Base-by-base conservation (phyloP, 1,139 yeast genomes). In the Kodamaea sp. region DNA sequence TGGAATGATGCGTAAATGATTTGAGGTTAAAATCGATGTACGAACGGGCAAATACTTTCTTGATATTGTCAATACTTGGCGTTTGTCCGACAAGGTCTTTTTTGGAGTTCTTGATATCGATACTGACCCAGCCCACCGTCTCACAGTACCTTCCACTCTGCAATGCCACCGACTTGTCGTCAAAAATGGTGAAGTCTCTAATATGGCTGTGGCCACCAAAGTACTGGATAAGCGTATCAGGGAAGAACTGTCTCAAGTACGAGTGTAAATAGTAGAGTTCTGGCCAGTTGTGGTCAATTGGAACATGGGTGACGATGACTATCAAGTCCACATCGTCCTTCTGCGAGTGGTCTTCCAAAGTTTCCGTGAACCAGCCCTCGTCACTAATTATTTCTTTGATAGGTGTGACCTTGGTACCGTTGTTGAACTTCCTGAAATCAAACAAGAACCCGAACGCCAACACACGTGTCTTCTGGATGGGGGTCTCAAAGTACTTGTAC, bases 191-290 rank as follows among this genome's bases (percentile, higher is more conserved):
- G 56, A 83, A 90, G 59, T 92, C 97, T 43, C 98, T 70, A 24
- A 92, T 80, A 57, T 92, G 98, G 26, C 95, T 81, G 59, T 92
- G 98, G 1, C 97, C 98, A 1, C 97, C 97, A 57, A 92, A 82
- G 53, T 85, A 85, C 52, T 88, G 96, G 32, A 92, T 85, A 1
- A 81, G 70, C 0, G 75, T 72, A 18, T 68, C 52, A 2, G 95
- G 90, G 50, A 76, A 83, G 24, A 58, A 66, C 15, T 55, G 42
- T 35, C 97, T 72, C 26, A 92, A 60, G 7, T 59, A 63, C 0
- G 53, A 26, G 48, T 84, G 88, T 23, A 84, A 57, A 2, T 57
- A 47, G 32, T 66, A 63, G 47, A 83, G 63, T 48, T 86, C 95
- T 3, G 63, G 55, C 77, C 82, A 76, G 13, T 52, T 44, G 41